Base-by-base conservation (phyloP, 331 rosid genomes). In the Acacia pycnantha region DNA sequence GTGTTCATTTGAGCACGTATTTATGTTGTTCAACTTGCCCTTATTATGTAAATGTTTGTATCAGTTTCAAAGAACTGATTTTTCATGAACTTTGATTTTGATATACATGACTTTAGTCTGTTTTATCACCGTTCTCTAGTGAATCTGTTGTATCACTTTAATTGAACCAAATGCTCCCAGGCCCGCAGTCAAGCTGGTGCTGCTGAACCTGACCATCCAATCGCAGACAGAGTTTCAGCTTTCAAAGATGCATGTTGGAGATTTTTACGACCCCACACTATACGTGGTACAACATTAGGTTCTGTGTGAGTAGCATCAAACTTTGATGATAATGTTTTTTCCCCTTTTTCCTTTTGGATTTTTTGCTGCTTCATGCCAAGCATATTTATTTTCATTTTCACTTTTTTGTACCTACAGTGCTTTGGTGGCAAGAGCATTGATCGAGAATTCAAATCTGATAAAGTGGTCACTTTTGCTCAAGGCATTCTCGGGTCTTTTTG, bases 191-290 rank as follows among this genome's bases (percentile, higher is more conserved):
- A 89, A 85, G 90, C 83, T 84, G 97, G 92, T 82, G 96, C 94
- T 76, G 90, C 96, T 72, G 97, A 88, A 62, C 83, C 98, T 12
- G 87, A 90, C 68, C 83, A 26, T 82, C 90, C 97, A n/a, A 75
- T 91, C 43, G 79, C 86, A 26, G 80, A 86, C 79, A 95, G 67
- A 81, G 46, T 91, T 78, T 86, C 90, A 24, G 91, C 85, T 72
- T 90, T 95, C 79, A 93, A 85, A 87, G 98, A 93, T 89, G 94
- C 98, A 41, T 95, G 91, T 82, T 95, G 98, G 98, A 91, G 98
- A 88, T 93, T 95, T 88, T 84, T 95, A 67, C 89, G 98, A 88
- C 97, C 98, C 43, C 98, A 95, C 83, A 95, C 98, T 21, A 92
- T 95, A 82, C 92, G 96, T 14, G 98, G 98, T 74, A 93, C 98